These are phyloP conservation scores for Hymenoscyphus albidus DNA, from an alignment of 2,329 filamentous ascomycete species.

Conservation along the genomic window DNA sequence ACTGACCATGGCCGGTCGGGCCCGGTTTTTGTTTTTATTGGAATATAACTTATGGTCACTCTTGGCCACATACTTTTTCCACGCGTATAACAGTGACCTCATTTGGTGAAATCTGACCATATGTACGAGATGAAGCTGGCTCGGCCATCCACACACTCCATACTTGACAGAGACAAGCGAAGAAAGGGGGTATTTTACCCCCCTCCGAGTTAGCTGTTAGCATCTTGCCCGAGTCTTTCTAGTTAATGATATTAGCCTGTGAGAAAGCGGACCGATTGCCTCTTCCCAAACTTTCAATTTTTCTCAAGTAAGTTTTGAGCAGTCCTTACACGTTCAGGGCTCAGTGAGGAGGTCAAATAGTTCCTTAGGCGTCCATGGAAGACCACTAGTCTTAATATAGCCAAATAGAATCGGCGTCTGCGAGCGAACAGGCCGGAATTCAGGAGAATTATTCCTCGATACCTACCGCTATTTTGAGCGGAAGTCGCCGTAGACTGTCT, in stretches of 20 bases:
- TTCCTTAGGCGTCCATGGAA: neutral
- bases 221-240: neutral
- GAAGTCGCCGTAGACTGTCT: no score
- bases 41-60: neutral
- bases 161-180: neutral
- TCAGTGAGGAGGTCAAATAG: neutral
- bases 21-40: neutral
- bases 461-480: no score
- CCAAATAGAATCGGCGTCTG: neutral
- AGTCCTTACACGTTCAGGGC: neutral
- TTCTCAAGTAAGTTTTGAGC: neutral
- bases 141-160: neutral
- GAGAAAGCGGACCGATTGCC: neutral
- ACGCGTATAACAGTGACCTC: neutral
- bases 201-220: no score
- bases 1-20: neutral
- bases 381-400: neutral
- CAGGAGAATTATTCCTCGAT: no score
- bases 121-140: neutral
- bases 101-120: neutral
- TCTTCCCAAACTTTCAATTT: neutral
- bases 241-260: neutral
- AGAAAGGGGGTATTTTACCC: neutral
- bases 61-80: neutral
- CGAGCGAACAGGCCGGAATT: no score